Evolutionary conservation across 768 basidiomycete genomes (phyloP), one percentile per base, ranked within the genome.

Genomic region (Ramaria sp.): DNA sequence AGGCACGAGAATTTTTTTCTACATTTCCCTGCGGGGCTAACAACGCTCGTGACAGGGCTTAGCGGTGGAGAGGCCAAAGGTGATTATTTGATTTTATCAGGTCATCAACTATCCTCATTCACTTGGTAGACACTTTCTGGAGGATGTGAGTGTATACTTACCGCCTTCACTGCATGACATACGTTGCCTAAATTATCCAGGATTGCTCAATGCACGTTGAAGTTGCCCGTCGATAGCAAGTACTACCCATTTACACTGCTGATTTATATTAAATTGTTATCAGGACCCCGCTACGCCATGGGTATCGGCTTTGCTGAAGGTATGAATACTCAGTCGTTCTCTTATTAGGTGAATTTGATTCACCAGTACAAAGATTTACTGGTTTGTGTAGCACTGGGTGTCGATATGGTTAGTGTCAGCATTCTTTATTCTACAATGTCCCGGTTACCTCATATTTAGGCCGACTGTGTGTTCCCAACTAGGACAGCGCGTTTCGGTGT

Each of bases 51-150:
- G 3, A 7, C 39, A 56, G 55, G 59, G 7, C 71, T 95, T 8
- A 91, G 88, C 59, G 91, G 91, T 22, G 91, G 91, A 13, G 91
- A 95, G 72, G 88, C 83, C 66, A 92, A 94, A 78, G 89, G 89
- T 83, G 56, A 50, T 16, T 24, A 24, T 47, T 18, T 7, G 10
- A 24, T 13, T 24, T 27, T 22, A 13, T 25, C 45, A n/a, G 8
- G 39, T 7, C 18, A 41, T 16, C 18, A 15, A 50, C 32, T 6
- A 34, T 41, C 24, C 41, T 32, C 34, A 25, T 12, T 47, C 55
- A 48, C 52, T 32, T 42, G 30, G 48, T 43, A 91, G 87, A 88
- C 66, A 66, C 81, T 2, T 93, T 92, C 66, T 92, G 89, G 88
- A 76, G 77, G 66, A 78, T 92, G 90, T 91, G 66, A 60, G 81